Evolutionary conservation across 2,329 filamentous ascomycete species (phyloP).

Genomic region (Cladosporium cucumerinum): DNA sequence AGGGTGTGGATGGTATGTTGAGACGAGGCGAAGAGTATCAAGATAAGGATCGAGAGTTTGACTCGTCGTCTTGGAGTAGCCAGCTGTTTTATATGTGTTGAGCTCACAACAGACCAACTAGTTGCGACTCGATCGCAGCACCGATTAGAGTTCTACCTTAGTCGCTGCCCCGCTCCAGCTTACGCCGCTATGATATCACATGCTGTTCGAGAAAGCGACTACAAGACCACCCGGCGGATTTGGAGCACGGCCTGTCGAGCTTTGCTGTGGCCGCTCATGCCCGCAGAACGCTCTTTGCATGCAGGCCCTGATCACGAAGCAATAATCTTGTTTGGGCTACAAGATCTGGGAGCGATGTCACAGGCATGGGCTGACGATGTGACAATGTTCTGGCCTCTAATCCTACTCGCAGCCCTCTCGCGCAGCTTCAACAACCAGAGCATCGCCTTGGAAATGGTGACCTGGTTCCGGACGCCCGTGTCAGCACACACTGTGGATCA

Average conservation of each 20-base stretch:
- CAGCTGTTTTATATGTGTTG: not conserved
- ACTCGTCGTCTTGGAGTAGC: not conserved
- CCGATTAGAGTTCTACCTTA: not conserved
- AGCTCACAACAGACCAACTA: not conserved
- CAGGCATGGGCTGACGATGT: not conserved
- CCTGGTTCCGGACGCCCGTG: not conserved
- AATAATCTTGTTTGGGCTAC: not conserved
- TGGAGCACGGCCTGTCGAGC: not conserved
- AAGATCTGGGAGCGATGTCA: not conserved
- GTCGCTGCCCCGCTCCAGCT: not conserved
- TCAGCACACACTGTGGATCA: not conserved
- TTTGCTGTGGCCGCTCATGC: not conserved
- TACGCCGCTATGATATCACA: not conserved
- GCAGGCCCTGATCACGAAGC: not conserved
- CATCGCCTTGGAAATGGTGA: not conserved
- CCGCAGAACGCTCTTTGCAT: not conserved
- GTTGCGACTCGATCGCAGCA: not conserved
- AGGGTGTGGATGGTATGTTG: not conserved
- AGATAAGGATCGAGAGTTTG: not conserved
- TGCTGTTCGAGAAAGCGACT: not conserved
- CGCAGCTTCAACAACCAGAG: not conserved
- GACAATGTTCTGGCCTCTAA: not conserved
- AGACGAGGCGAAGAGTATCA: not conserved
- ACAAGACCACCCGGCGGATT: not conserved
- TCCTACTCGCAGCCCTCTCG: slow-evolving; percentile 4